A percentile compares a stretch with the other conserved stretches of the same genome.
These are phyloP conservation scores for Talaromyces sp. DNA, from an alignment of 2,329 filamentous ascomycete genomes.

Conservation along the genomic window DNA sequence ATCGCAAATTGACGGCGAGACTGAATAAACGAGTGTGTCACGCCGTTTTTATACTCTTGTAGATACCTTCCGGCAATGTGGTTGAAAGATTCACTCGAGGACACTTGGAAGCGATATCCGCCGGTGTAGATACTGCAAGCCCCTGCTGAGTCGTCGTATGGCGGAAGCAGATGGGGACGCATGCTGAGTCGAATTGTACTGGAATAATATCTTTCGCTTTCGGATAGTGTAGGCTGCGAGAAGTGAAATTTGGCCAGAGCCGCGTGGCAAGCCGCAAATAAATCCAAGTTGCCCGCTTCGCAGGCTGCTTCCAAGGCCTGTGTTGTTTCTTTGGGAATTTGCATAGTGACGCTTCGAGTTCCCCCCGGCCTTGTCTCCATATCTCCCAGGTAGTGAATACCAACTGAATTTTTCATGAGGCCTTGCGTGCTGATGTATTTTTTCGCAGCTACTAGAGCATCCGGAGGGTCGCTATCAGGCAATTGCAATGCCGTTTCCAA, in stretches of 20 bases:
- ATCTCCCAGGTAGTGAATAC: conserved; percentile 1
- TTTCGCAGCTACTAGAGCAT: neutral
- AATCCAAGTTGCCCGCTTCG: neutral
- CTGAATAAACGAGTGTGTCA: neutral
- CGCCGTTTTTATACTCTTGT: conserved; percentile 1
- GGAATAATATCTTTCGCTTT: neutral
- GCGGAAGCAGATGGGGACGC: neutral
- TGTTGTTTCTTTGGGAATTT: neutral
- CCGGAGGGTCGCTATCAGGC: neutral
- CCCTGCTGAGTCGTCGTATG: conserved; percentile 1
- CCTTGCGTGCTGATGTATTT: conserved; percentile 5
- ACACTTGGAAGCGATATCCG: conserved; percentile 4
- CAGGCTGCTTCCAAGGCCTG: neutral
- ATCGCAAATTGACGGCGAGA: conserved; percentile 7
- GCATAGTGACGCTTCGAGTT: conserved; percentile 1
- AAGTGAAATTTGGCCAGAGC: conserved; percentile 5
- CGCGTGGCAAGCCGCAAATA: conserved; percentile 4
- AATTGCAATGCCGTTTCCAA: conserved; percentile 4
- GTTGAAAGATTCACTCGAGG: neutral
- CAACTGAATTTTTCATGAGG: conserved; percentile 5
- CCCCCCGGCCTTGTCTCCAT: neutral
- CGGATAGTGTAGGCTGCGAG: neutral
- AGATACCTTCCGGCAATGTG: neutral
- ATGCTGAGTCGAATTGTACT: conserved; percentile 8
- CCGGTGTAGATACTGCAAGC: conserved; percentile 8